Evolutionary conservation across 2,329 filamentous ascomycete genomes (phyloP).

Genomic region (Fusarium brachygibbosum): DNA sequence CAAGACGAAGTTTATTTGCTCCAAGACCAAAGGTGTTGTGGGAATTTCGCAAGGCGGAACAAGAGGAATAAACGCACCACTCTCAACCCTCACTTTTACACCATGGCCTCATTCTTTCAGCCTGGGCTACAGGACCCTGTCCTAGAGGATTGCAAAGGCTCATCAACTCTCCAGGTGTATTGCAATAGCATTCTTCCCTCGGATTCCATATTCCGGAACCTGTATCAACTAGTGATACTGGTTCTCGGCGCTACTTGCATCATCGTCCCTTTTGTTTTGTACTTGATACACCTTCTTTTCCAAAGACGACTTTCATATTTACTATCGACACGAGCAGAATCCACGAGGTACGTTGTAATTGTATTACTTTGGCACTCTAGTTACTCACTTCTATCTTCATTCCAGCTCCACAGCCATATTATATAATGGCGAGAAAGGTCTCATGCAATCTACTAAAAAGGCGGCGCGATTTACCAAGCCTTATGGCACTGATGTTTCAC

Average conservation of each 20-base stretch:
- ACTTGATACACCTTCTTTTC: not conserved
- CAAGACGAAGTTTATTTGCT: not conserved
- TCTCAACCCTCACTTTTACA: not conserved
- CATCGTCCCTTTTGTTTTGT: not conserved
- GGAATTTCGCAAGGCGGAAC: not conserved
- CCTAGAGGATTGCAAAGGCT: not conserved
- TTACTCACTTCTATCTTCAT: not conserved
- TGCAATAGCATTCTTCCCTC: conserved; percentile 5
- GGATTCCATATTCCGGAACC: not conserved
- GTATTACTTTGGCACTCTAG: rapidly evolving
- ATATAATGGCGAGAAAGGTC: not conserved
- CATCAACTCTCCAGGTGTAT: not conserved
- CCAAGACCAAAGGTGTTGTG: no score
- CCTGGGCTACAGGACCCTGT: not conserved
- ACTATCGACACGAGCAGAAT: not conserved
- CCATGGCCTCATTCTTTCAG: conserved; percentile 10
- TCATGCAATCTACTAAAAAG: not conserved
- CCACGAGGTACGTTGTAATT: not conserved
- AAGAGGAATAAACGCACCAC: not conserved
- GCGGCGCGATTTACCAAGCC: not conserved
- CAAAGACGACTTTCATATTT: not conserved
- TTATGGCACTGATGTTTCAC: not conserved
- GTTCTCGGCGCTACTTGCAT: not conserved
- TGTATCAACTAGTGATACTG: not conserved
- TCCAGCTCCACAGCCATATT: not conserved